Evolutionary conservation across 352 stramenopile species (phyloP), one percentile per base, ranked within the genome.

Genomic region (Thraustochytrium striatum): DNA sequence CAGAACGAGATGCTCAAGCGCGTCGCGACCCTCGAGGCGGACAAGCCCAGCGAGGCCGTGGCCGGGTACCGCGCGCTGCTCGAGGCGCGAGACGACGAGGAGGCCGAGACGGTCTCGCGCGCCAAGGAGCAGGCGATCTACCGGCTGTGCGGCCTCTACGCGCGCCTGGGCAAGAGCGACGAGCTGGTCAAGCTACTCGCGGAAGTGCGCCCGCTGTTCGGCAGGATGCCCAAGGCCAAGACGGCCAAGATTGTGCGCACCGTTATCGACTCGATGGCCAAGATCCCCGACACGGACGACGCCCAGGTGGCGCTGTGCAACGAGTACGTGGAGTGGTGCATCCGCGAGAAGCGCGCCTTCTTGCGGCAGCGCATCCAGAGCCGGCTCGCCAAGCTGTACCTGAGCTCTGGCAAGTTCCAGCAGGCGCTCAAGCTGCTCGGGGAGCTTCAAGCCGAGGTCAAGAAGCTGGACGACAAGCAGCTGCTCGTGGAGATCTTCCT

Each of bases 401-500:
- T 75, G 41, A 89, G 92, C 82, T 88, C 93, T 82, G 84, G 88
- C 0, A 92, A 93, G 82, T 99, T 97, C 83, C 88, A 92, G 58
- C 86, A 91, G 8, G 94, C 95, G 19, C 83, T 98, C 21, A 87
- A 94, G 61, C 85, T 99, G 44, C 93, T 98, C 85, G 96, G 92
- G 62, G 88, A 89, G 80, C 87, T 99, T 35, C 85, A 98, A 32
- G 85, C 88, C 8, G 96, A 99, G 87, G 93, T 99, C 70, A 98
- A 99, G 86, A 98, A 98, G 85, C 88, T 99, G 57, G 61, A 99
- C 84, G 96, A 99, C 87, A 99, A 99, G 87, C 93, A 97, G 83
- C 85, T 99, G 69, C 88, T 99, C 33, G 95, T 99, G 28, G 96
- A 99, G 84, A 98, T 97, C 50, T 95, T 99, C 87, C 85, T 99